Evolutionary conservation across 306 rosid species (phyloP).

Genomic region (Fragaria vesca): DNA sequence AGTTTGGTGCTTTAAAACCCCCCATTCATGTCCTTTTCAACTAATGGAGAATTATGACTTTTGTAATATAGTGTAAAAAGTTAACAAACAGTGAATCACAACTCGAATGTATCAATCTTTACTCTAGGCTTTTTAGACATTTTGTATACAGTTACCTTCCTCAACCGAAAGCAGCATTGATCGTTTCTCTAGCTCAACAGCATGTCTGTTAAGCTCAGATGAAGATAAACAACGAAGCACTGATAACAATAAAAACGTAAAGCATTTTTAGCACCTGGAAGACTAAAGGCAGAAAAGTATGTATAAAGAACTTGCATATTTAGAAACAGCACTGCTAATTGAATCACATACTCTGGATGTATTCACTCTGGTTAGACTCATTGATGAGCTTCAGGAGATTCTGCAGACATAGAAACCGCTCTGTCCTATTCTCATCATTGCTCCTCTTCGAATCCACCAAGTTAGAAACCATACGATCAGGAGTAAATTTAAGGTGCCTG

Average conservation of each 20-base stretch:
- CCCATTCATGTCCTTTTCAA: neutral
- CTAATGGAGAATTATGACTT: neutral
- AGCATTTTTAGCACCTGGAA: constrained; percentile 8
- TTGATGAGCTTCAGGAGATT: constrained; percentile 31
- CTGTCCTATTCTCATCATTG: constrained; percentile 27
- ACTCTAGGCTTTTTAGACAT: neutral
- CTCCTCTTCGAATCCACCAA: constrained; percentile 16
- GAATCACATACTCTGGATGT: constrained; percentile 26
- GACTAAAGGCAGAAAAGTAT: neutral
- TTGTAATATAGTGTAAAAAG: neutral
- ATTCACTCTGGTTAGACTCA: constrained; percentile 33
- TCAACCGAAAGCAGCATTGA: constrained; percentile 48
- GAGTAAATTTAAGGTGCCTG: constrained; percentile 10
- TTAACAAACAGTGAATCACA: neutral
- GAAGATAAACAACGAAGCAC: constrained; percentile 40
- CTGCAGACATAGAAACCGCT: constrained; percentile 30
- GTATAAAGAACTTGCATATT: neutral
- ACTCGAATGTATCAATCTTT: neutral
- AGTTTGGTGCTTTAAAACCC: neutral
- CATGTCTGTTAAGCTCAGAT: constrained; percentile 47
- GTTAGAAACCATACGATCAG: constrained; percentile 19
- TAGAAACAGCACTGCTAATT: neutral
- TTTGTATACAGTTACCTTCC: constrained; percentile 36
- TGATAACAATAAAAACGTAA: constrained; percentile 5
- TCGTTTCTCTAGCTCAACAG: constrained; percentile 48